Percentiles rank a stretch among this genome's conserved stretches.
Evolutionary conservation across 345 rosid genomes (phyloP).

Genomic region (Eucalyptus tenuipes): DNA sequence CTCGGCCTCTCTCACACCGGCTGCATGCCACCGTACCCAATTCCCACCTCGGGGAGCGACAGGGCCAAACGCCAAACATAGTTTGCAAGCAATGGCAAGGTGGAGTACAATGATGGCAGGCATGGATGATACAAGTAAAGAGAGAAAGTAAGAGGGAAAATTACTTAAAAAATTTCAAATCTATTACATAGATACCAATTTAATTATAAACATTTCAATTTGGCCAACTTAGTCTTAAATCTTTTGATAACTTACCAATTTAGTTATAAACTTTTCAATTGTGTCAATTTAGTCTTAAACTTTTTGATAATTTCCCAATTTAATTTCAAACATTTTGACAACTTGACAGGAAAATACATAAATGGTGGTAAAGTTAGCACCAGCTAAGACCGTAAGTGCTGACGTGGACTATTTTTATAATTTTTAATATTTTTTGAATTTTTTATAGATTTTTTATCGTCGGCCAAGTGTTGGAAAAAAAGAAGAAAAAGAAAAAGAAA

Average conservation of each 20-base stretch:
- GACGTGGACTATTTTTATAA: too few relatives aligned
- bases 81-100: not conserved
- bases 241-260: not conserved
- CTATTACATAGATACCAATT: fast-evolving
- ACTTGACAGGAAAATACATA: too few relatives aligned
- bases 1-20: not conserved
- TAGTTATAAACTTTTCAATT: not conserved
- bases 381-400: fast-evolving
- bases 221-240: not conserved
- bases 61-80: not conserved
- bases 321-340: too few relatives aligned
- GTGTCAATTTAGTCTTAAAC: not conserved
- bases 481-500: too few relatives aligned
- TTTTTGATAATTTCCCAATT: not conserved
- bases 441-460: too few relatives aligned
- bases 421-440: too few relatives aligned
- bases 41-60: not conserved
- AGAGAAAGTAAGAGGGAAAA: not conserved
- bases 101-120: not conserved
- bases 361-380: not conserved
- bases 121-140: not conserved
- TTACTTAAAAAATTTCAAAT: not conserved
- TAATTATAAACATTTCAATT: not conserved
- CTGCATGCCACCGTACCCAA: not conserved
- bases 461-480: not conserved